Conservation (phyloP, 202 grass and related monocot species). For the Cymbopogon flexuosus region DNA sequence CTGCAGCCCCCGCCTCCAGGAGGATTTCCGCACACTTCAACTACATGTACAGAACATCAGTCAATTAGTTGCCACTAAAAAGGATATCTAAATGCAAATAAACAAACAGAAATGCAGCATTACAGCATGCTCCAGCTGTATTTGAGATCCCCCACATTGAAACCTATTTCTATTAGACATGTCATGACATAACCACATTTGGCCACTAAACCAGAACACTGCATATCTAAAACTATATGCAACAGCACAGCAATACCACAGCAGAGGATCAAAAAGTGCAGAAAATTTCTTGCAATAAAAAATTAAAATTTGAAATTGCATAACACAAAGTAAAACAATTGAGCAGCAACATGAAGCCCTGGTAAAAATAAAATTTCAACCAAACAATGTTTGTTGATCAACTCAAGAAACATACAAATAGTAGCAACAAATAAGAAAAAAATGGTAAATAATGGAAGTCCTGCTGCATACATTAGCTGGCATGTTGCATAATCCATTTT, state of each 20-base stretch:
- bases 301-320: not conserved
- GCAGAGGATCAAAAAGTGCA: not conserved
- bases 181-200: not conserved
- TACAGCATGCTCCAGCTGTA: not conserved
- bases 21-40: constrained; percentile 71
- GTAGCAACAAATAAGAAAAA: not conserved
- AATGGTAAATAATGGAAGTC: not conserved
- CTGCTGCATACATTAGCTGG: not conserved
- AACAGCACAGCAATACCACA: not conserved
- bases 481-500: not conserved
- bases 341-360: not conserved
- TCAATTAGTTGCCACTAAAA: not conserved
- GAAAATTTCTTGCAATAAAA: not conserved
- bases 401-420: constrained; percentile 5
- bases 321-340: not conserved
- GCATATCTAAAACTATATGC: not conserved
- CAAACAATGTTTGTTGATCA: not conserved
- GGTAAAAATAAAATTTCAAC: not conserved
- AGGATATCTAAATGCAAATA: constrained; percentile 4
- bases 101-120: not conserved
- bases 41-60: constrained; percentile 35
- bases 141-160: not conserved
- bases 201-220: not conserved
- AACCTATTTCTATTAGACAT: not conserved
- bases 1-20: constrained; percentile 60